Evolutionary conservation across 1,284 basidiomycete species (phyloP).

Genomic region (Ceratobasidium sp.): DNA sequence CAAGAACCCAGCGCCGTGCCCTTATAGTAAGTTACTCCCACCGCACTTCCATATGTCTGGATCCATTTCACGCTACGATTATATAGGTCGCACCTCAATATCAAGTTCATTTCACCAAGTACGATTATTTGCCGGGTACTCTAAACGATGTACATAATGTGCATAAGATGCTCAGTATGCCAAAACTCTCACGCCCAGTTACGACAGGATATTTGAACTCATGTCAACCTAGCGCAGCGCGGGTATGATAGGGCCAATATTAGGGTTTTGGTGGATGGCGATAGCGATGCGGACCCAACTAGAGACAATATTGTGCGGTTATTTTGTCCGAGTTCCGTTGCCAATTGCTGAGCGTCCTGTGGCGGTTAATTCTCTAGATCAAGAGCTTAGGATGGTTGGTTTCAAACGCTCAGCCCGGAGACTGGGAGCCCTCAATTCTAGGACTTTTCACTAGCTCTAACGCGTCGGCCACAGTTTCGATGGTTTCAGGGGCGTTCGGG

Average conservation of each 20-base stretch:
- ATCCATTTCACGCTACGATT: not conserved
- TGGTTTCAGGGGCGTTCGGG: too few relatives aligned
- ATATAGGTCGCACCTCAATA: conserved; percentile 9
- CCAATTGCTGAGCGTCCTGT: not conserved
- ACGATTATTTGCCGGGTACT: not conserved
- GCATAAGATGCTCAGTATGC: conserved; percentile 10
- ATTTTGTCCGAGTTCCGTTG: not conserved
- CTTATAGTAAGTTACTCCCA: not conserved
- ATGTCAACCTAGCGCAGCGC: not conserved
- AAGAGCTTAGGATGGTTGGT: conserved; percentile 4
- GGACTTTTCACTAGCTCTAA: too few relatives aligned
- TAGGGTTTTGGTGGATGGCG: not conserved
- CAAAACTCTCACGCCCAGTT: not conserved
- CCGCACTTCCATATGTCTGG: not conserved
- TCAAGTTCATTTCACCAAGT: not conserved
- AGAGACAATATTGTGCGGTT: not conserved
- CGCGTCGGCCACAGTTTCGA: too few relatives aligned
- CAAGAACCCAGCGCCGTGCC: not conserved
- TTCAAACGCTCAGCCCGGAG: not conserved
- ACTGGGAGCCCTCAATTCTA: too few relatives aligned
- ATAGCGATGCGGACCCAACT: not conserved
- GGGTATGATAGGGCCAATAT: not conserved
- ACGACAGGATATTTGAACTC: not conserved
- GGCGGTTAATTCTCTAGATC: not conserved
- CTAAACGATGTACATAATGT: not conserved